A percentile compares a stretch with the other conserved stretches of the same genome.
phyloP scores from a whole-genome alignment of 352 stramenopile species.

The Phytopythium litorale region DNA sequence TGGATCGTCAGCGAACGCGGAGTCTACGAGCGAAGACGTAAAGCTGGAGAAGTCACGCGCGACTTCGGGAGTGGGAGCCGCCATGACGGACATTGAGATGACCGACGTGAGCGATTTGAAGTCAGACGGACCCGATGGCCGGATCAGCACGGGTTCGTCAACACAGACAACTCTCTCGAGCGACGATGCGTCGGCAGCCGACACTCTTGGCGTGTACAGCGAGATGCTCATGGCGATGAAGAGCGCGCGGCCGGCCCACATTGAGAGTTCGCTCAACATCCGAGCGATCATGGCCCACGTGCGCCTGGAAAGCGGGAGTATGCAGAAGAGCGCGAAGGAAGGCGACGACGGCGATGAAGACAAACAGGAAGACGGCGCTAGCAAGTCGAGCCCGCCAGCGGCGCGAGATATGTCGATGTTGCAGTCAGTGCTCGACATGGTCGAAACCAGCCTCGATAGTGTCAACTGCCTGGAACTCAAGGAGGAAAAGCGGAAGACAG shows the following conservation, averaged over 20 bases:
- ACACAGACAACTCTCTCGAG: not conserved
- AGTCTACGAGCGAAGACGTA: not conserved
- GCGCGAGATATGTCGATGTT: conserved; percentile 34
- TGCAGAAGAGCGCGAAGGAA: conserved; percentile 25
- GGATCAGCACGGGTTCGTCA: not conserved
- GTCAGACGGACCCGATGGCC: not conserved
- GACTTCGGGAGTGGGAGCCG: not conserved
- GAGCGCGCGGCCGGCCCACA: not conserved
- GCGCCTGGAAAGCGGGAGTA: conserved; percentile 66
- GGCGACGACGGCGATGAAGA: conserved; percentile 15
- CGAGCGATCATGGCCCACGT: conserved; percentile 63
- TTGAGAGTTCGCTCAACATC: conserved; percentile 18
- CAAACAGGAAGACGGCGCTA: conserved; percentile 18
- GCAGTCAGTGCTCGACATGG: conserved; percentile 52
- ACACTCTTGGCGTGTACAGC: conserved; percentile 6
- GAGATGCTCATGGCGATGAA: conserved; percentile 5
- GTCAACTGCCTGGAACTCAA: conserved; percentile 66
- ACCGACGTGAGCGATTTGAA: not conserved
- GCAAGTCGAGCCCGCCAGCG: conserved; percentile 20
- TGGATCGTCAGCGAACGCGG: not conserved
- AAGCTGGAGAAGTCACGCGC: not conserved
- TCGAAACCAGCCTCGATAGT: conserved; percentile 59
- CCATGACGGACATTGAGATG: conserved; percentile 16
- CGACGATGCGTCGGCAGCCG: conserved; percentile 4
- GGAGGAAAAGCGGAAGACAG: conserved; percentile 53